Evolutionary conservation across 495 filamentous ascomycete species (phyloP), one percentile per base, ranked within the genome.

Genomic region (Mycothermus thermophilus): DNA sequence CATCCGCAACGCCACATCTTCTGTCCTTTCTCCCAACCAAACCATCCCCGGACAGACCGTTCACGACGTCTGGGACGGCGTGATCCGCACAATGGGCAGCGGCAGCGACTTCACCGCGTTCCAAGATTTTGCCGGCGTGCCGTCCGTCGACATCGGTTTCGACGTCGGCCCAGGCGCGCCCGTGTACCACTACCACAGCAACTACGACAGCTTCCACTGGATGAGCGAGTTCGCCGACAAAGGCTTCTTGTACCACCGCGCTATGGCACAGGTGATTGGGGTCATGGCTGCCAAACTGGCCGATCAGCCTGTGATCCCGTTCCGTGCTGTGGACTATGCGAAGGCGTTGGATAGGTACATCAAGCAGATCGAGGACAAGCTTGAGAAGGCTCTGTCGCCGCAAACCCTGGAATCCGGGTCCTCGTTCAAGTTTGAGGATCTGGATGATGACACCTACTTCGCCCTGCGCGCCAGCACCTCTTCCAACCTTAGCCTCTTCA

Each of bases 131-230:
- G 86, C 83, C 14, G 90, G 90, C 27, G 74, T 82, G 24, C 85
- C 85, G 5, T 85, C 76, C 28, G 62, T 96, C 41, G 85, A 94
- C 48, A 73, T 96, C 41, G 73, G 78, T 23, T 97, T 97, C 54
- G 51, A 57, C 25, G 69, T 71, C 11, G 57, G 66, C 24, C 48
- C 64, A 14, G 47, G 34, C 5, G 48, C 48, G 23, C 42, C 61
- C 6, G 59, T 74, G 12, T 93, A 75, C 55, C 87, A 90, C 11
- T 85, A 86, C 45, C 80, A 92, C 57, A 86, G 79, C 54, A 96
- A 92, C 64, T 93, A 93, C 59, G 92, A 96, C 56, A 84, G 74
- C 40, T 88, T 75, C 48, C 70, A 88, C 44, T 94, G 85, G 83
- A 87, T 94, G 79, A 57, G 69, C 13, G 71, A 69, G 20, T 84